Evolutionary conservation across 441 rosid genomes (phyloP), one percentile per base, ranked within the genome.

Genomic region (Melastoma candidum): DNA sequence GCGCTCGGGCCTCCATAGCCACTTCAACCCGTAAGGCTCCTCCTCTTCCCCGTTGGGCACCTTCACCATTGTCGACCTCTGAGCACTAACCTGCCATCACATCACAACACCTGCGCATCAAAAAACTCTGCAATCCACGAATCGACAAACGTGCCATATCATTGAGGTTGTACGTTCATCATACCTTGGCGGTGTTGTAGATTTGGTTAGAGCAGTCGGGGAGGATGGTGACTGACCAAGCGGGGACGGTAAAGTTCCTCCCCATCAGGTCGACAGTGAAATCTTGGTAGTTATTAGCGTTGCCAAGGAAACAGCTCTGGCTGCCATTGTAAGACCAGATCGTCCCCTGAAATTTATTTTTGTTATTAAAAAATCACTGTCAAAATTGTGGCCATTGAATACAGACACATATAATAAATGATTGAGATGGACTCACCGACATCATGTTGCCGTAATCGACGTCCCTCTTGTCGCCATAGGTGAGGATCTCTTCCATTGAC

Each of bases 261-360:
- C 51, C 17, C 2, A 32, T 3, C 43, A 56, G 12, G 22, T 46
- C 44, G 10, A 56, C 45, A 4, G 13, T 2, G 9, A 24, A 12
- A 48, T 46, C 56, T 1, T 26, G n/a, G 12, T 25, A 5, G 0
- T 1, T 8, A 46, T 63, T 58, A 0, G 12, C n/a, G 48, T 68
- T 68, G 52, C 59, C 48, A 41, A 63, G 26, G 46, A 68, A 53
- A 24, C 71, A 68, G 43, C 49, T 53, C n/a, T 24, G 32, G 9
- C 48, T 52, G 5, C 64, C 67, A 1, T n/a, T 53, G 46, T 53
- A 32, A 25, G 41, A 46, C 26, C 14, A 62, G 3, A 26, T 58
- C 6, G 67, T 58, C 4, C 48, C 6, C 67, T 62, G 47, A 36
- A 12, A 12, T 4, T 3, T 14, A 55, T 13, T 6, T 10, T 6